phyloP scores from a whole-genome alignment of 345 rosid genomes.

The Linum usitatissimum region DNA sequence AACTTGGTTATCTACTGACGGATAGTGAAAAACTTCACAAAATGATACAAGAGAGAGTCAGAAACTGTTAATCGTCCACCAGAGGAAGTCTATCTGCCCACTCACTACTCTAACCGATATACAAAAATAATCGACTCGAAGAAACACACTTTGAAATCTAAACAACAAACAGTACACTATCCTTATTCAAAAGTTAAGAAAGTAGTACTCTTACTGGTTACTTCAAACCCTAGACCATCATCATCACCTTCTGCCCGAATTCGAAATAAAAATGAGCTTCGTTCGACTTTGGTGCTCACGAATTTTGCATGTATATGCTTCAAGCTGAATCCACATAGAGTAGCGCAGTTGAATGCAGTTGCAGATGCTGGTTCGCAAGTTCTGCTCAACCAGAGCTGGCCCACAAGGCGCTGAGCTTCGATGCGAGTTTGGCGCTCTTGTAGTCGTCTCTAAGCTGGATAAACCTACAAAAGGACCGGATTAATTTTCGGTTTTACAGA shows the following conservation, averaged over 20 bases:
- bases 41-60: too few species aligned
- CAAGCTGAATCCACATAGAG: neutral
- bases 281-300: neutral
- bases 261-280: neutral
- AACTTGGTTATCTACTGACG: too few species aligned
- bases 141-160: too few species aligned
- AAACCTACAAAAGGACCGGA: conserved; percentile 43
- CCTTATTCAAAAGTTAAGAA: too few species aligned
- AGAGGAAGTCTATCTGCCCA: neutral
- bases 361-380: neutral
- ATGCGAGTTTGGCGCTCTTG: conserved; percentile 84
- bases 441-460: conserved; percentile 92
- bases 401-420: conserved; percentile 75
- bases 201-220: neutral
- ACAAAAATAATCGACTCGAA: neutral
- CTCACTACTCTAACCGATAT: neutral
- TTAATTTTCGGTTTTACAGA: neutral
- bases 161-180: too few species aligned
- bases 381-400: conserved; percentile 47
- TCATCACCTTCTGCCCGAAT: neutral
- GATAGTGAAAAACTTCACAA: too few species aligned
- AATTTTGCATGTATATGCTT: neutral
- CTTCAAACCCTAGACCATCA: neutral
- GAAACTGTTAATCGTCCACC: too few species aligned
- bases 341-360: too few species aligned